These are phyloP conservation scores for Aspergillus uvarum DNA, from an alignment of 2,329 filamentous ascomycete genomes.

Conservation along the genomic window DNA sequence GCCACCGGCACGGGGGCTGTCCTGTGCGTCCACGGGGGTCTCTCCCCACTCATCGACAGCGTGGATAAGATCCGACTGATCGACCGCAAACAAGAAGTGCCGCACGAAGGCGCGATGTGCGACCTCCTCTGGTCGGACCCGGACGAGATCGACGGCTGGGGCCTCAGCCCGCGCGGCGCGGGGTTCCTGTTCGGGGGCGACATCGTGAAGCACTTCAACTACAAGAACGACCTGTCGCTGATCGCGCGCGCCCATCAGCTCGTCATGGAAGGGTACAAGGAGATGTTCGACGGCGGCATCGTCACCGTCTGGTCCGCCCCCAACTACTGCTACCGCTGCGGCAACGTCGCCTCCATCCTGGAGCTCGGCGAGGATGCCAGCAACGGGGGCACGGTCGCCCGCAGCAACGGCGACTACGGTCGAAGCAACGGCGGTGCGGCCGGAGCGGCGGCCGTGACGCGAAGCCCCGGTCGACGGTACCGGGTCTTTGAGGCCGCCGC, in stretches of 20 bases:
- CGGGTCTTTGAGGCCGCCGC: slow-evolving; percentile 95
- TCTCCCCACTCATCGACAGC: slow-evolving; percentile 86
- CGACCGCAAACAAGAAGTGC: slow-evolving; percentile 96
- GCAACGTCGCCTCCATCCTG: slow-evolving; percentile 91
- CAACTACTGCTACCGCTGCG: slow-evolving; percentile 95
- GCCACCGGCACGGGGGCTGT: slow-evolving; percentile 71
- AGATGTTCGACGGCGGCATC: slow-evolving; percentile 95
- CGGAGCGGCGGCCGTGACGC: slow-evolving; percentile 47
- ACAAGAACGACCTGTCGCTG: slow-evolving; percentile 85
- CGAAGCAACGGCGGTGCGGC: slow-evolving; percentile 50
- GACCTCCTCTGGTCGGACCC: slow-evolving; percentile 97
- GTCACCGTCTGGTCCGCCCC: slow-evolving; percentile 99
- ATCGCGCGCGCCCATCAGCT: slow-evolving; percentile 95
- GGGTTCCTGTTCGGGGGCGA: slow-evolving; percentile 95
- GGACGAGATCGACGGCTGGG: slow-evolving; percentile 94
- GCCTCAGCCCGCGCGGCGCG: slow-evolving; percentile 85
- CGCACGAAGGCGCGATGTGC: slow-evolving; percentile 98
- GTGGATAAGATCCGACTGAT: slow-evolving; percentile 94
- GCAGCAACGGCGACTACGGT: slow-evolving; percentile 55
- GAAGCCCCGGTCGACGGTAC: slow-evolving; percentile 83
- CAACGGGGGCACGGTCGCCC: slow-evolving; percentile 68
- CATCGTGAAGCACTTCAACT: slow-evolving; percentile 94
- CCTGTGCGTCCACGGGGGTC: slow-evolving; percentile 90
- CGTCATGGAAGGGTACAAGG: slow-evolving; percentile 99
- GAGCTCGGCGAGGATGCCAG: slow-evolving; percentile 85